Conservation (phyloP, 345 rosid species). For the Odontarrhena argentea region DNA sequence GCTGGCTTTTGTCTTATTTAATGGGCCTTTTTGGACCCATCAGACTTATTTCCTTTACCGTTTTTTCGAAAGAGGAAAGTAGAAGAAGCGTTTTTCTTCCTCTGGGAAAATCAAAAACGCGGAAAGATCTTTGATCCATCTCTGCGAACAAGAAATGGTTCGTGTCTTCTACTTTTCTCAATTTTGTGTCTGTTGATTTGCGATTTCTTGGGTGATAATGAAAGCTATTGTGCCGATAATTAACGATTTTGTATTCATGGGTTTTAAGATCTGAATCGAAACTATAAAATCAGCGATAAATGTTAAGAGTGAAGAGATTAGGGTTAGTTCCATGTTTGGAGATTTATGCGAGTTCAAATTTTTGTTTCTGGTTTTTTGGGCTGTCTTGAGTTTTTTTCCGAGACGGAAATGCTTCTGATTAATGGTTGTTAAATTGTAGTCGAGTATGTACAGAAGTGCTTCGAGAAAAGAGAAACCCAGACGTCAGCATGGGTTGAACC, state of each 20-base stretch:
- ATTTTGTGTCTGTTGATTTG: neutral
- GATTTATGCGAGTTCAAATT: neutral
- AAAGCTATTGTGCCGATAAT: constrained; percentile 1
- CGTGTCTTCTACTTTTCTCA: neutral
- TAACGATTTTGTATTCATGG: constrained; percentile 6
- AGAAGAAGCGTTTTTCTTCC: neutral
- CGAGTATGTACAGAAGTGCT: constrained; percentile 50
- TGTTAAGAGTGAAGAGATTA: neutral
- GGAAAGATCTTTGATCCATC: constrained; percentile 24
- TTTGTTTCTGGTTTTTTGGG: constrained; percentile 4
- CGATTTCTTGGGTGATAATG: neutral
- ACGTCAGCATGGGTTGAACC: constrained; percentile 71
- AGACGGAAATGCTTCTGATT: neutral
- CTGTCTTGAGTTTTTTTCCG: neutral
- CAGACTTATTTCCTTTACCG: neutral
- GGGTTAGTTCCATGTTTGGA: neutral
- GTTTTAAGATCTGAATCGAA: constrained; percentile 28
- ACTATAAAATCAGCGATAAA: neutral
- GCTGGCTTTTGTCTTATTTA: neutral
- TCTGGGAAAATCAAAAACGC: constrained; percentile 21
- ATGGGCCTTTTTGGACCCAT: constrained; percentile 30
- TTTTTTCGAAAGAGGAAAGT: neutral
- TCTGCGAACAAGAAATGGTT: constrained; percentile 28
- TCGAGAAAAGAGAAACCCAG: constrained; percentile 73
- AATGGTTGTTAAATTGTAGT: constrained; percentile 31